Conservation (phyloP, 805 yeast species). For the Yamadazyma phyllophila region DNA sequence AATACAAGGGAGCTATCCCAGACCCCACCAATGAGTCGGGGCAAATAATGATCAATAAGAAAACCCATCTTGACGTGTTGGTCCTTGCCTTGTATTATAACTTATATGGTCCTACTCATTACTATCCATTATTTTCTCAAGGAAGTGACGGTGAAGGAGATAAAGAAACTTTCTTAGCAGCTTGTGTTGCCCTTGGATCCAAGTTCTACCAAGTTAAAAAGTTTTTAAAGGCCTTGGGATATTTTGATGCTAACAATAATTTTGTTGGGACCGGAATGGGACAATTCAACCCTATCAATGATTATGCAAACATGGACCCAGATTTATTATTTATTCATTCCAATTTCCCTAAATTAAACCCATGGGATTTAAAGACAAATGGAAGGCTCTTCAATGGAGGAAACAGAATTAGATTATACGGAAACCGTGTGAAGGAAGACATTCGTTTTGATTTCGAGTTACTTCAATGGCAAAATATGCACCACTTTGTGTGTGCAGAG, state of each 20-base stretch:
- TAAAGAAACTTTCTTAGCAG: slow-evolving; percentile 73
- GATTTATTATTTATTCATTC: slow-evolving; percentile 57
- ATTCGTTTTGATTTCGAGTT: slow-evolving; percentile 59
- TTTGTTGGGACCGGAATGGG: slow-evolving; percentile 77
- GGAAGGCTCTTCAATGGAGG: slow-evolving; percentile 44
- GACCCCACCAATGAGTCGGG: slow-evolving; percentile 40
- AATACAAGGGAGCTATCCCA: slow-evolving; percentile 30
- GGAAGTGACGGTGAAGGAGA: slow-evolving; percentile 73
- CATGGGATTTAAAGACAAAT: slow-evolving; percentile 48
- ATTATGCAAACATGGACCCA: slow-evolving; percentile 33
- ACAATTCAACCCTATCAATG: slow-evolving; percentile 68
- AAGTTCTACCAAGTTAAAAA: slow-evolving; percentile 55
- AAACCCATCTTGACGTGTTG: slow-evolving; percentile 35
- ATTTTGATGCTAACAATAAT: slow-evolving; percentile 30
- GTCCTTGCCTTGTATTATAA: slow-evolving; percentile 42
- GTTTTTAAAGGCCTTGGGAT: slow-evolving; percentile 52
- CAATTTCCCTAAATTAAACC: slow-evolving; percentile 65
- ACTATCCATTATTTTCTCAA: slow-evolving; percentile 42
- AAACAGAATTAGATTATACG: slow-evolving; percentile 55
- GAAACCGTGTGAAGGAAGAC: slow-evolving; percentile 50
- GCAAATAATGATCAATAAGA: slow-evolving; percentile 40
- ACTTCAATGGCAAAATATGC: slow-evolving; percentile 60
- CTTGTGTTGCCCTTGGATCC: slow-evolving; percentile 51
- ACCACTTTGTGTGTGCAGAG: slow-evolving; percentile 50
- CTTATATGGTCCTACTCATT: slow-evolving; percentile 41